These are phyloP conservation scores for Mallotus japonicus DNA, from an alignment of 441 rosid genomes.

Conservation along the genomic window DNA sequence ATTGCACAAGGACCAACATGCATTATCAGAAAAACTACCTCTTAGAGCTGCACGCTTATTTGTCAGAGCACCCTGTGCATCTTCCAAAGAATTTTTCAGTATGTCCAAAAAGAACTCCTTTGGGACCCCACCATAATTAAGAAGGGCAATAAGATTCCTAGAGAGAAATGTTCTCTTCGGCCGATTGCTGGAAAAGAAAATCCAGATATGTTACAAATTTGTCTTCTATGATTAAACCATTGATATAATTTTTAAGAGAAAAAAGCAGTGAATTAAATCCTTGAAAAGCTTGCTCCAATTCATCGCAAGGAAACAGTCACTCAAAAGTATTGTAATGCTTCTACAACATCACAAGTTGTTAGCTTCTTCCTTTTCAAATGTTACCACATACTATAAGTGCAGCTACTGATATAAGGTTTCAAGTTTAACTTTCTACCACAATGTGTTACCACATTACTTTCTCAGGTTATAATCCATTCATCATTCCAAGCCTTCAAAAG, in stretches of 20 bases:
- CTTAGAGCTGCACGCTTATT: slow-evolving; percentile 48
- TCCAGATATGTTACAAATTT: background rate
- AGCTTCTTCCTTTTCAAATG: background rate
- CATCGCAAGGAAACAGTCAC: background rate
- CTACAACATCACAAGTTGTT: background rate
- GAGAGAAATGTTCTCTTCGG: slow-evolving; percentile 51
- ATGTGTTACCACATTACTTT: background rate
- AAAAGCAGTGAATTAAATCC: no score
- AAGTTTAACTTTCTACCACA: background rate
- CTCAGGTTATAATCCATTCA: background rate
- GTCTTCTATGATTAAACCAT: no score
- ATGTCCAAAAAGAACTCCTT: slow-evolving; percentile 46
- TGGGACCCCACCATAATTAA: slow-evolving; percentile 75
- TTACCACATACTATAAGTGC: background rate
- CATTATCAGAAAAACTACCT: slow-evolving; percentile 38
- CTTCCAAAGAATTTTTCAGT: slow-evolving; percentile 45
- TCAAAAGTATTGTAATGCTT: background rate
- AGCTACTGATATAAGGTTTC: background rate
- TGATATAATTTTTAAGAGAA: no score
- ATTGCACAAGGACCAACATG: background rate
- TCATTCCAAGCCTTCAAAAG: no score
- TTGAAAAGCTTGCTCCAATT: background rate
- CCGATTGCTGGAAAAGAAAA: slow-evolving; percentile 38
- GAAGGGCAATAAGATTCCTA: slow-evolving; percentile 53
- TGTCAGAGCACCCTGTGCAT: slow-evolving; percentile 36